Conservation (phyloP, 140 eudicot genomes). For the Erigeron philadelphicus region DNA sequence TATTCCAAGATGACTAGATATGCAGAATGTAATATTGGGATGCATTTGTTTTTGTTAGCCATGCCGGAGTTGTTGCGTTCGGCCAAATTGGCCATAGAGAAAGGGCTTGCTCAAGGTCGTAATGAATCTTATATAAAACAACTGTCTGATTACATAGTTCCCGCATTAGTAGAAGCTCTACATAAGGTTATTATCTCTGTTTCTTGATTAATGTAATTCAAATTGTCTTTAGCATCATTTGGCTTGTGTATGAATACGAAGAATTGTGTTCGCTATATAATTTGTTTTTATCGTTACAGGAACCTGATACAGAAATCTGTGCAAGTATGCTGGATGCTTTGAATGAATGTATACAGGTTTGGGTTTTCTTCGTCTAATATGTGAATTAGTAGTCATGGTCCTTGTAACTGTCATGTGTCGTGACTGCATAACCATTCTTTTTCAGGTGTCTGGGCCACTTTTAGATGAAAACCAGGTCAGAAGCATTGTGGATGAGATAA, state of each 20-base stretch:
- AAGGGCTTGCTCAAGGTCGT: slow-evolving; percentile 98
- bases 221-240: slow-evolving; percentile 13
- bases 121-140: slow-evolving; percentile 88
- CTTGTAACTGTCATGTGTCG: neutral
- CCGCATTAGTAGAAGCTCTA: slow-evolving; percentile 89
- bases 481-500: slow-evolving; percentile 93
- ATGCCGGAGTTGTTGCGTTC: slow-evolving; percentile 96
- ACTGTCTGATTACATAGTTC: slow-evolving; percentile 87
- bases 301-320: slow-evolving; percentile 94
- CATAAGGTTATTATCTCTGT: slow-evolving; percentile 55
- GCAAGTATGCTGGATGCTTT: slow-evolving; percentile 92
- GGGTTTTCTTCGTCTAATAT: neutral
- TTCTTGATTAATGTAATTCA: neutral
- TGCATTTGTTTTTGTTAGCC: slow-evolving; percentile 38
- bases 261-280: slow-evolving; percentile 12
- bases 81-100: slow-evolving; percentile 92
- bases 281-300: slow-evolving; percentile 47
- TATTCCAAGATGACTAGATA: neutral
- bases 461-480: slow-evolving; percentile 82
- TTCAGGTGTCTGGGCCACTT: slow-evolving; percentile 80
- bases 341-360: slow-evolving; percentile 87
- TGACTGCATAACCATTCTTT: slow-evolving; percentile 13
- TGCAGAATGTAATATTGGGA: neutral
- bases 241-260: neutral
- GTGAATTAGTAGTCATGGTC: slow-evolving; percentile 11